Evolutionary conservation across 345 rosid genomes (phyloP).

Genomic region (Rhizophora mangle): DNA sequence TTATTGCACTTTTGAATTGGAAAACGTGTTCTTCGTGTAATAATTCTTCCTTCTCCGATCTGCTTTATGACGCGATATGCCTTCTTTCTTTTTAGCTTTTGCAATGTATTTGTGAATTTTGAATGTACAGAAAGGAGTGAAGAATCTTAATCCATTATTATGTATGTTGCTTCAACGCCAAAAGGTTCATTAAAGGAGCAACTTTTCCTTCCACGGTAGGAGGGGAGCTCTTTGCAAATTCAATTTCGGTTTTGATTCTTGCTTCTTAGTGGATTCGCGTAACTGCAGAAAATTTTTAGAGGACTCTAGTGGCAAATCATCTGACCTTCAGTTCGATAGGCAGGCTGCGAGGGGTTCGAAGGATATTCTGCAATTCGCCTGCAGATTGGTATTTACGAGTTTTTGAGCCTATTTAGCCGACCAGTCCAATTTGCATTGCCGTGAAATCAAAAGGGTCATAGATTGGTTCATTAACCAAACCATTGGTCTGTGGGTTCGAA

Average conservation of each 20-base stretch:
- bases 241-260: background rate
- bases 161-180: background rate
- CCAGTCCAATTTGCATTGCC: background rate
- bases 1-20: background rate
- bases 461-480: slow-evolving; percentile 1
- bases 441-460: slow-evolving; percentile 1
- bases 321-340: slow-evolving; percentile 1
- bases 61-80: slow-evolving; percentile 1
- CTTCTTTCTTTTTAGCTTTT: slow-evolving; percentile 1
- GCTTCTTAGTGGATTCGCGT: slow-evolving; percentile 6
- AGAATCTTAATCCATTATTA: slow-evolving; percentile 14
- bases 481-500: background rate
- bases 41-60: slow-evolving; percentile 15
- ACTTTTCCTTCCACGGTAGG: slow-evolving; percentile 10
- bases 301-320: slow-evolving; percentile 12
- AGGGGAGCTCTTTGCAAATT: slow-evolving; percentile 2
- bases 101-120: background rate
- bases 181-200: slow-evolving; percentile 1
- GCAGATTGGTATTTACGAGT: background rate
- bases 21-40: background rate
- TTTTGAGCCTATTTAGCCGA: background rate
- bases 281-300: background rate
- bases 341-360: background rate
- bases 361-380: slow-evolving; percentile 6
- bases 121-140: slow-evolving; percentile 10